These are phyloP conservation scores for Hanseniaspora uvarum DNA, from an alignment of 1,139 yeast species.

Conservation along the genomic window DNA sequence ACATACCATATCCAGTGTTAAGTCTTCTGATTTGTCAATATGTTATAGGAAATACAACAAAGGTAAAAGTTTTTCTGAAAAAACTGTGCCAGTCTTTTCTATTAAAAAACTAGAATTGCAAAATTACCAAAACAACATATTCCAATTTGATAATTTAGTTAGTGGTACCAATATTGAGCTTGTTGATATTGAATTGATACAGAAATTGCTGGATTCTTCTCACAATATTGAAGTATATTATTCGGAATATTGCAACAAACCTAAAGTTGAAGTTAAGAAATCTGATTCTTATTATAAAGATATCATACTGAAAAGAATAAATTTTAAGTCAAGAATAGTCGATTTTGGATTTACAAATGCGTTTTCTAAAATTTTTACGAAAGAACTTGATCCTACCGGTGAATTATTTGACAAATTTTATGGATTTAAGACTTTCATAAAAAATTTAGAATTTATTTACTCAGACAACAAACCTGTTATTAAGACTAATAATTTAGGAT, in stretches of 20 bases:
- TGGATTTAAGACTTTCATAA: conserved; percentile 23
- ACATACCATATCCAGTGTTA: conserved; percentile 7
- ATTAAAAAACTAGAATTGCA: conserved; percentile 13
- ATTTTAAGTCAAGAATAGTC: neutral
- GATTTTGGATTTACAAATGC: conserved; percentile 1
- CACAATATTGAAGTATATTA: neutral
- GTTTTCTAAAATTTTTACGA: conserved; percentile 17
- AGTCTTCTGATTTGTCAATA: conserved; percentile 6
- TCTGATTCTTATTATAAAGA: neutral
- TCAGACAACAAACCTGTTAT: conserved; percentile 24
- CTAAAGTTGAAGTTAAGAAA: neutral
- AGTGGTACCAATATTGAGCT: conserved; percentile 4
- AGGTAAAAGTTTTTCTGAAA: neutral
- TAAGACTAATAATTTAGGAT: conserved; percentile 10
- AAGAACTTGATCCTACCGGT: conserved; percentile 24
- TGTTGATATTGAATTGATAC: conserved; percentile 22
- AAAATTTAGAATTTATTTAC: conserved; percentile 21
- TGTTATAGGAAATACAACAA: neutral
- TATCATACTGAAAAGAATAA: neutral
- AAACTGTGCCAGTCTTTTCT: neutral
- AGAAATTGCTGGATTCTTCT: conserved; percentile 20
- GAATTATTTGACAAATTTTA: conserved; percentile 23
- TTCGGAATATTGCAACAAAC: neutral
- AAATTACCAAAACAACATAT: conserved; percentile 16
- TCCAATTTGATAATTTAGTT: conserved; percentile 10